Evolutionary conservation across 1,284 basidiomycete species (phyloP), one percentile per base, ranked within the genome.

Genomic region (Tilletia walkeri): DNA sequence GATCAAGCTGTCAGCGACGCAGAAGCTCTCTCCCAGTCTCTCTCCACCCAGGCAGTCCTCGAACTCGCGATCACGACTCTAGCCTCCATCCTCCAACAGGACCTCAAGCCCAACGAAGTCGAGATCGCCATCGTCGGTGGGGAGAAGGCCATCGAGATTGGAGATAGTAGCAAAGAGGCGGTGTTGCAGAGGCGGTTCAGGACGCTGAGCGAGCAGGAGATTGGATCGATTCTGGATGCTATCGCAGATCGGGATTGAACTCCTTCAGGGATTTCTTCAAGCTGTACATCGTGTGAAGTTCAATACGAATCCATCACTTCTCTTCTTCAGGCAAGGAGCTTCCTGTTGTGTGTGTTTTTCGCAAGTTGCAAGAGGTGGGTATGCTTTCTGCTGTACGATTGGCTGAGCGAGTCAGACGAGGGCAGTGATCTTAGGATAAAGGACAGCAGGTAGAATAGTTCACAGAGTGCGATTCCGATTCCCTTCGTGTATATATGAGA

Each of bases 61-160:
- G 82, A 98, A 91, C 89, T 97, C 85, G 95, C 95, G 0, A 94
- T 99, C 72, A 93, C 95, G 84, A 91, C 92, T 16, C 91, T 99
- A 84, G 93, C 93, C 47, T 93, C 90, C 91, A 98, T 70, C 90
- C 94, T 84, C 6, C 91, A 93, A 41, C 96, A 95, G 30, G 96
- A 99, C 84, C 94, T 95, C 87, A 98, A 98, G 82, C 82, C 85
- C 18, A 78, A 75, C 20, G 87, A 88, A 77, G 85, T 88, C 65
- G 87, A 88, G 78, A 84, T 88, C 65, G 87, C 86, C 16, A 84
- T 88, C 48, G 80, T 83, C 1, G 80, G 81, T 38, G 80, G 81
- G 2, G 76, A 76, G 0, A 66, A 76, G 4, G 65, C 39, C 3
- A 67, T 67, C 3, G 71, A 75, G 38, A 66, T 45, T 1, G 16